These are phyloP conservation scores for Fusarium chuoi DNA, from an alignment of 2,329 filamentous ascomycete species.

Conservation along the genomic window DNA sequence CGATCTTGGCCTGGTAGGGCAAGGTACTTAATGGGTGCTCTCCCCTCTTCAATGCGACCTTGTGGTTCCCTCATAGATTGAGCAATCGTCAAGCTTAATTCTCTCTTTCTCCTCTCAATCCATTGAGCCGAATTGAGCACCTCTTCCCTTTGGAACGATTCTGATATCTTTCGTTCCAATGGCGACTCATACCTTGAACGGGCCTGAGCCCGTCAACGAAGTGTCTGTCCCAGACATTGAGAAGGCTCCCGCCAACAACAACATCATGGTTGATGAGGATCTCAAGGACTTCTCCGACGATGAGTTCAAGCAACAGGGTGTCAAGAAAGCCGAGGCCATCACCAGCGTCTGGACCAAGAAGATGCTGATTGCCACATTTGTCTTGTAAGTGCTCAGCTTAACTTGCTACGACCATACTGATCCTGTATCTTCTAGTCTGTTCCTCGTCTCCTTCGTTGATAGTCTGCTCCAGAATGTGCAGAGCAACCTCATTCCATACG, in stretches of 20 bases:
- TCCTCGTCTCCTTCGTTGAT: slow-evolving; percentile 61
- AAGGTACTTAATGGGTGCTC: slow-evolving; percentile 16
- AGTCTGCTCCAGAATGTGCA: slow-evolving; percentile 48
- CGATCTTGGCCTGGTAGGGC: background rate
- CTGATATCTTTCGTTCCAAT: background rate
- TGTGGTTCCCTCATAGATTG: background rate
- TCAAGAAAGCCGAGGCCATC: slow-evolving; percentile 49
- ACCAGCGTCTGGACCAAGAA: slow-evolving; percentile 53
- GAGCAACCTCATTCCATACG: slow-evolving; percentile 56
- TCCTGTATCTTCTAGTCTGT: slow-evolving; percentile 46
- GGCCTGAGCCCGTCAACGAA: slow-evolving; percentile 20
- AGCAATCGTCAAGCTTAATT: background rate
- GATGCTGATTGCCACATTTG: slow-evolving; percentile 47
- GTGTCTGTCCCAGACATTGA: slow-evolving; percentile 18
- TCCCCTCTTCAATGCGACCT: background rate
- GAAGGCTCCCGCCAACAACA: slow-evolving; percentile 13
- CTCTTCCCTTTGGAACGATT: background rate
- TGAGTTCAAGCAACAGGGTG: slow-evolving; percentile 35
- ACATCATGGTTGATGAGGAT: slow-evolving; percentile 5
- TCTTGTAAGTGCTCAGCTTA: slow-evolving; percentile 39
- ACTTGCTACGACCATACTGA: background rate
- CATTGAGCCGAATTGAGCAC: background rate
- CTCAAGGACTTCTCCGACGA: slow-evolving; percentile 6
- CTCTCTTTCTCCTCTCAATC: background rate
- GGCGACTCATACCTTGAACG: slow-evolving; percentile 12